Evolutionary conservation across 345 rosid genomes (phyloP).

Genomic region (Salix purpurea): DNA sequence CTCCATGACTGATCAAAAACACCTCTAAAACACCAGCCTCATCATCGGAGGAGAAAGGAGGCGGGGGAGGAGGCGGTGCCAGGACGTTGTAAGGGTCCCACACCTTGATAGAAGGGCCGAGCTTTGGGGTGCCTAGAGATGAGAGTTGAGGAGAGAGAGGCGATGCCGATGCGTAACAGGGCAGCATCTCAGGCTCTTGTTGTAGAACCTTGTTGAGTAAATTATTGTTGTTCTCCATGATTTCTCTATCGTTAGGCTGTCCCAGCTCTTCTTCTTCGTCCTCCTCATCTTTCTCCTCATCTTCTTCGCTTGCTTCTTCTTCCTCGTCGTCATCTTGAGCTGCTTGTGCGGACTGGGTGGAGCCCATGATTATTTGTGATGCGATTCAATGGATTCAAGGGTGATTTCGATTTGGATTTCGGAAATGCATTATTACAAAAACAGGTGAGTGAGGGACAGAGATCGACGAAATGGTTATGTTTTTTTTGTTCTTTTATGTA

Average conservation of each 20-base stretch:
- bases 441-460: not conserved
- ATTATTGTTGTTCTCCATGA: slow-evolving; percentile 27
- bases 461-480: not conserved
- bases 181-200: slow-evolving; percentile 88
- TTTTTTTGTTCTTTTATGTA: not conserved
- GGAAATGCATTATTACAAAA: not conserved
- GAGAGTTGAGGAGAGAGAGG: slow-evolving; percentile 93
- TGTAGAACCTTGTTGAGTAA: slow-evolving; percentile 77
- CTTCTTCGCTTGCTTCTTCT: slow-evolving; percentile 34
- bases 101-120: slow-evolving; percentile 86
- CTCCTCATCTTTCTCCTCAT: slow-evolving; percentile 40
- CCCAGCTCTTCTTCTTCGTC: slow-evolving; percentile 35
- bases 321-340: slow-evolving; percentile 49
- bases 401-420: not conserved
- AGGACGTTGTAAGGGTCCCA: slow-evolving; percentile 98
- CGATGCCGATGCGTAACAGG: slow-evolving; percentile 84
- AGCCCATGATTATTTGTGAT: slow-evolving; percentile 43
- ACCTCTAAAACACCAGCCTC: slow-evolving; percentile 44
- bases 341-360: slow-evolving; percentile 52
- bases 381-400: not conserved
- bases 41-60: slow-evolving; percentile 21
- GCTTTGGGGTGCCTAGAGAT: slow-evolving; percentile 75
- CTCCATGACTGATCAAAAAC: slow-evolving; percentile 69
- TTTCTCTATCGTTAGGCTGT: slow-evolving; percentile 21
- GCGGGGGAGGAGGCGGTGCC: slow-evolving; percentile 62